Percentiles rank a stretch among this genome's conserved stretches.
These are phyloP conservation scores for Calonectria pauciramosa DNA, from an alignment of 2,329 filamentous ascomycete genomes.

Conservation along the genomic window DNA sequence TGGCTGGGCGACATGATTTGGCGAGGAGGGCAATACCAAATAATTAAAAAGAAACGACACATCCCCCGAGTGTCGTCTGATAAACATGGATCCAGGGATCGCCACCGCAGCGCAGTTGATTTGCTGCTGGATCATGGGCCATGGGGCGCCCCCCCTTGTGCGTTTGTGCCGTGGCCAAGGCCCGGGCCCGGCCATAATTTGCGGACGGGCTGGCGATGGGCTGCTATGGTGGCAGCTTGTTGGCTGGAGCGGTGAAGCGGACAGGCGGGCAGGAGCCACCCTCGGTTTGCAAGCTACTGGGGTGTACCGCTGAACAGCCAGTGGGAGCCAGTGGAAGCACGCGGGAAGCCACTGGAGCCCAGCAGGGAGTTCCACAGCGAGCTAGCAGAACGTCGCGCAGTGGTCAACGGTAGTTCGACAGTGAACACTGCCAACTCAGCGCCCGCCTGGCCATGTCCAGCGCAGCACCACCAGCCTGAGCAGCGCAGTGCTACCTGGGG, in stretches of 20 bases:
- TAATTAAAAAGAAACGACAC: slow-evolving; percentile 1
- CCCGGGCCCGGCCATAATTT: slow-evolving; percentile 27
- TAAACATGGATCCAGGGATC: slow-evolving; percentile 45
- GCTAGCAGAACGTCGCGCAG: slow-evolving; percentile 3
- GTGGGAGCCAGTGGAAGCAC: slow-evolving; percentile 18
- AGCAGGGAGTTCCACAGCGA: slow-evolving; percentile 14
- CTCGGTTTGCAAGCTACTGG: slow-evolving; percentile 14
- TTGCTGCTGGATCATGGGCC: neutral
- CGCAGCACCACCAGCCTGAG: slow-evolving; percentile 2
- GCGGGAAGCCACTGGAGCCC: slow-evolving; percentile 17
- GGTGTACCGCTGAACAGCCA: neutral
- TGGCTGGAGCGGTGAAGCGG: slow-evolving; percentile 35
- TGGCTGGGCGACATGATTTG: neutral
- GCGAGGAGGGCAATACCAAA: neutral
- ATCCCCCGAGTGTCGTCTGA: slow-evolving; percentile 40
- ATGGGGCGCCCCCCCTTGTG: slow-evolving; percentile 13
- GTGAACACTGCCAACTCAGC: slow-evolving; percentile 7
- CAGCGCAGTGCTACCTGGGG: neutral
- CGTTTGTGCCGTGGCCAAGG: slow-evolving; percentile 19
- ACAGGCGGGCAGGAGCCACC: slow-evolving; percentile 23
- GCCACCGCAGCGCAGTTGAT: slow-evolving; percentile 22
- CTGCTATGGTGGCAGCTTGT: slow-evolving; percentile 21
- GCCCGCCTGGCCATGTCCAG: neutral
- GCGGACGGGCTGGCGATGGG: slow-evolving; percentile 20
- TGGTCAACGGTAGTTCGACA: slow-evolving; percentile 5